Percentiles rank a stretch among this genome's conserved stretches.
Evolutionary conservation across 495 filamentous ascomycete species (phyloP).

Genomic region (Tuber calosporum): DNA sequence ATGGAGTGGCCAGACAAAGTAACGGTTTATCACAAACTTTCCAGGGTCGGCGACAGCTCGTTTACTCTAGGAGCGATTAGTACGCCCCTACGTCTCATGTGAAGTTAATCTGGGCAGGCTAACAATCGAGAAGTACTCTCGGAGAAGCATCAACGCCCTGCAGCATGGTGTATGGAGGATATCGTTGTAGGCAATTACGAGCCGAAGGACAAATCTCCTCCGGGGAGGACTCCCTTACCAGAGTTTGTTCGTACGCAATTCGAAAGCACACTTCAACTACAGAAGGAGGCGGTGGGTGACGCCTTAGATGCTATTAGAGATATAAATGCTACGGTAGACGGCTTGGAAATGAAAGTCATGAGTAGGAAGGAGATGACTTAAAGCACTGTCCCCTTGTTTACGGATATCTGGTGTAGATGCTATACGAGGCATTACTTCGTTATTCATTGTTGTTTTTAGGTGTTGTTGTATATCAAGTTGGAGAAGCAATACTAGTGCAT

Average conservation of each 20-base stretch:
- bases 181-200: slow-evolving; percentile 80
- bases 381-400: background rate
- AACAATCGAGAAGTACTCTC: slow-evolving; percentile 53
- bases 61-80: slow-evolving; percentile 55
- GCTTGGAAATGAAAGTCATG: slow-evolving; percentile 33
- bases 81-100: slow-evolving; percentile 29
- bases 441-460: background rate
- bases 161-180: slow-evolving; percentile 73
- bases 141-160: slow-evolving; percentile 69
- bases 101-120: slow-evolving; percentile 50
- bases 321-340: slow-evolving; percentile 26
- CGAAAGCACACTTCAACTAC: slow-evolving; percentile 55
- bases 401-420: background rate
- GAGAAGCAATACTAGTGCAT: background rate
- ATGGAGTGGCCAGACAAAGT: slow-evolving; percentile 83
- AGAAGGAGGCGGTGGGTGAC: slow-evolving; percentile 53
- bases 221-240: slow-evolving; percentile 55
- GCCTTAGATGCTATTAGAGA: slow-evolving; percentile 30
- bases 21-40: slow-evolving; percentile 80
- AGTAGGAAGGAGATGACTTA: slow-evolving; percentile 37
- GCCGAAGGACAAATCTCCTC: slow-evolving; percentile 49
- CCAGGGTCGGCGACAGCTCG: slow-evolving; percentile 47
- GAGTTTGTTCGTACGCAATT: slow-evolving; percentile 63
- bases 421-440: background rate
- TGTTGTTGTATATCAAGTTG: background rate